Conservation (phyloP, 169 alveolate genomes). For the Plasmodium malariae region DNA sequence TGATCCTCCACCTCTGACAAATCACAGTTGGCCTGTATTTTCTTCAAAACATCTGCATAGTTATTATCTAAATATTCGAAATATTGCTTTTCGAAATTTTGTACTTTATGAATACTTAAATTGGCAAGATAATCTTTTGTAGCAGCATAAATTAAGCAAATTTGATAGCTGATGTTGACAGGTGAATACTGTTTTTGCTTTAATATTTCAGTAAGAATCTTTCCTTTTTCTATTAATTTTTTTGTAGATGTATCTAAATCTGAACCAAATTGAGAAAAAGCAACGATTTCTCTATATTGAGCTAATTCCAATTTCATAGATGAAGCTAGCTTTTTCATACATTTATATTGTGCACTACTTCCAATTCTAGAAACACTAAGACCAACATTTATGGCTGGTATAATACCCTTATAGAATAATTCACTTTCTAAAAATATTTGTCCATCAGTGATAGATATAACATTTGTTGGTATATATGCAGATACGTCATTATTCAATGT, state of each 20-base stretch:
- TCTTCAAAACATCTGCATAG: conserved; percentile 33
- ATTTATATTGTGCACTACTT: conserved; percentile 96
- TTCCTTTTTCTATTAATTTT: conserved; percentile 95
- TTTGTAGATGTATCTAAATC: conserved; percentile 97
- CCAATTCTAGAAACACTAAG: conserved; percentile 98
- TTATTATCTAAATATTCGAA: conserved; percentile 30
- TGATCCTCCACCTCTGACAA: conserved; percentile 64
- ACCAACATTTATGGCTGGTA: conserved; percentile 99
- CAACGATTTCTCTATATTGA: conserved; percentile 97
- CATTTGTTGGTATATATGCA: conserved; percentile 98
- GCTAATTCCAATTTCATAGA: conserved; percentile 97
- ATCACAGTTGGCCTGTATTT: conserved; percentile 53
- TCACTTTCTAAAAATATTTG: conserved; percentile 97
- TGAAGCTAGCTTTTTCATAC: conserved; percentile 93
- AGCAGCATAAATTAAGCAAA: conserved; percentile 88
- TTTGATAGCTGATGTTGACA: conserved; percentile 86
- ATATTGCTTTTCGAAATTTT: conserved; percentile 78
- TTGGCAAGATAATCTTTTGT: conserved; percentile 87
- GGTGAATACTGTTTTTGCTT: conserved; percentile 93
- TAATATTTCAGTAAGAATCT: conserved; percentile 93
- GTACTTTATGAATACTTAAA: conserved; percentile 82
- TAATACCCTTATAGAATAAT: conserved; percentile 97
- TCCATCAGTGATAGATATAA: conserved; percentile 98
- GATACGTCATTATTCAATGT: conserved; percentile 99
- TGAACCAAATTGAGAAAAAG: conserved; percentile 97